Percentiles rank a stretch among this genome's conserved stretches.
These are phyloP conservation scores for Sherardia arvensis DNA, from an alignment of 257 asterid genomes.

Conservation along the genomic window DNA sequence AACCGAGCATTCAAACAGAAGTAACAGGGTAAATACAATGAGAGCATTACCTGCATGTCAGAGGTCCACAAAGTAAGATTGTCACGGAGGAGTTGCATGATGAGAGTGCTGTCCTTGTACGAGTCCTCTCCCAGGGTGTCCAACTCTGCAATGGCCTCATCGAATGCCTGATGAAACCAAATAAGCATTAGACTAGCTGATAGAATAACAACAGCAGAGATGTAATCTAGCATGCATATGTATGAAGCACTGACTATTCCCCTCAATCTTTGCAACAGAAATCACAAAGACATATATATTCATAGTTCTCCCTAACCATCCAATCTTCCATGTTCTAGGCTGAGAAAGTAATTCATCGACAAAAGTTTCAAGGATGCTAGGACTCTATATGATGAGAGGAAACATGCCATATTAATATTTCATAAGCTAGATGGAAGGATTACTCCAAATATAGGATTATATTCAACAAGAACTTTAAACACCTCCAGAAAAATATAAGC, in stretches of 20 bases:
- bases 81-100: constrained; percentile 30
- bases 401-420: neutral
- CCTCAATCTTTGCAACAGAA: neutral
- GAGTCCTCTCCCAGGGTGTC: constrained; percentile 30
- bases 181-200: neutral
- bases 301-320: neutral
- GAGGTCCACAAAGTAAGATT: constrained; percentile 27
- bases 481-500: neutral
- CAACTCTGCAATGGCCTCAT: constrained; percentile 29
- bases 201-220: neutral
- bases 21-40: neutral
- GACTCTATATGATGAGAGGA: neutral
- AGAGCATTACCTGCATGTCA: constrained; percentile 22
- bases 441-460: neutral
- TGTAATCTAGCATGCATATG: neutral
- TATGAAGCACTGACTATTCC: neutral
- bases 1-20: neutral
- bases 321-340: neutral
- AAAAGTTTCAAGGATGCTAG: neutral
- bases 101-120: constrained; percentile 30
- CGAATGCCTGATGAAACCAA: constrained; percentile 16
- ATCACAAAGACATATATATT: neutral
- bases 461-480: neutral
- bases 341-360: neutral
- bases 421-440: neutral